phyloP scores from a whole-genome alignment of 257 asterid genomes.

The Scutellaria baicalensis region DNA sequence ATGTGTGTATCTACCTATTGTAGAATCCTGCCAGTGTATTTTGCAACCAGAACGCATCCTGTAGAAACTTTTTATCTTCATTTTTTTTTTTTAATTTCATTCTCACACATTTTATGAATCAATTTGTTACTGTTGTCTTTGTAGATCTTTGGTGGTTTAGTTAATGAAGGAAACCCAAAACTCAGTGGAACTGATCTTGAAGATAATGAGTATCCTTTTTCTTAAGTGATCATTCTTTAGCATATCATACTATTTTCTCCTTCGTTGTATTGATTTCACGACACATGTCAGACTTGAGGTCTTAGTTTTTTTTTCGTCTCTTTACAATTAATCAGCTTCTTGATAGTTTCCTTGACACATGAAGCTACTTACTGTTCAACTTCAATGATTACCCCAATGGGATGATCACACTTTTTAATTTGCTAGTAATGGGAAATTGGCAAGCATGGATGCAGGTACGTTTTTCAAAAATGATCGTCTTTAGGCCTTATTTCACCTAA shows the following conservation, averaged over 20 bases:
- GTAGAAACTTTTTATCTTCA: background rate
- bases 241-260: background rate
- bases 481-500: slow-evolving; percentile 6
- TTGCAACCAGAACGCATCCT: no score
- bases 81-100: background rate
- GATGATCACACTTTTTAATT: slow-evolving; percentile 93
- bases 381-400: slow-evolving; percentile 97
- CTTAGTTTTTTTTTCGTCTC: background rate
- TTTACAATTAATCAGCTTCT: background rate
- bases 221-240: slow-evolving; percentile 8
- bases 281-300: background rate
- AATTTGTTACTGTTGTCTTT: slow-evolving; percentile 8
- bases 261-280: background rate
- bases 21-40: background rate
- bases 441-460: slow-evolving; percentile 95
- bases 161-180: slow-evolving; percentile 71
- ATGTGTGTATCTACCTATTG: background rate
- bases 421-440: slow-evolving; percentile 97
- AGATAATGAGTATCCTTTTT: slow-evolving; percentile 80
- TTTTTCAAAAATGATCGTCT: background rate
- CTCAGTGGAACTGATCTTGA: slow-evolving; percentile 73
- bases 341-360: slow-evolving; percentile 32
- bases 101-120: background rate
- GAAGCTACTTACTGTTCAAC: slow-evolving; percentile 92
- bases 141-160: slow-evolving; percentile 95